Base-by-base conservation (phyloP, 768 basidiomycete species). In the Lactarius hengduanensis region DNA sequence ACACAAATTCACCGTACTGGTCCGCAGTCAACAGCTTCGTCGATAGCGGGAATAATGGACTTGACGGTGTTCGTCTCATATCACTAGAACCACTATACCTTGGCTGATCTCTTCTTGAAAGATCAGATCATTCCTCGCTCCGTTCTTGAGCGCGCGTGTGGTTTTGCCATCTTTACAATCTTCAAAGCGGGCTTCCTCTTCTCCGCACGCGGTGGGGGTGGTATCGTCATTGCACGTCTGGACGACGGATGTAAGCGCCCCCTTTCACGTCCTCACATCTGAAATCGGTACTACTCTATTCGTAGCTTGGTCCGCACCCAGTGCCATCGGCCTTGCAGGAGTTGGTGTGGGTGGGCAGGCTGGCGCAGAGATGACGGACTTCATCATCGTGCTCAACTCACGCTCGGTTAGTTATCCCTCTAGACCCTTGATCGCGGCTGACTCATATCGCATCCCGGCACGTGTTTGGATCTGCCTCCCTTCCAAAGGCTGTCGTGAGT, bases 261-360 rank as follows among this genome's bases (percentile, higher is more conserved):
- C 63, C 28, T 55, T 59, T 3, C 5, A 54, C 61, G 16, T 10
- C 10, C n/a, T 7, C 40, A 16, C 4, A 8, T n/a, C 22, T 1
- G 36, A 36, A n/a, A 45, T 20, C 8, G 15, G n/a, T 45, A 59
- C 36, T 20, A 40, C n/a, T 60, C 64, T 41, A 32, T 65, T 16
- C 30, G 63, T 66, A 94, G 91, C 85, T 43, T 99, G 96, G 96
- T 93, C 92, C 41, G 88, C 95, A 22, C 97, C 97, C 3, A 91
- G 90, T 74, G 97, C 96, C 3, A 96, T 99, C 55, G 96, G 95
- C 30, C 89, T 92, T 3, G 96, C 90, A 16, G 96, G 96, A 0
- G 74, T 96, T 5, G 96, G 96, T 0, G 79, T 96, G 4, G 97
- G 96, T 22, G 86, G 89, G 22, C 91, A 93, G 72, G 81, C 84